Evolutionary conservation across 257 asterid species (phyloP).

Genomic region (Jacaranda copaia): DNA sequence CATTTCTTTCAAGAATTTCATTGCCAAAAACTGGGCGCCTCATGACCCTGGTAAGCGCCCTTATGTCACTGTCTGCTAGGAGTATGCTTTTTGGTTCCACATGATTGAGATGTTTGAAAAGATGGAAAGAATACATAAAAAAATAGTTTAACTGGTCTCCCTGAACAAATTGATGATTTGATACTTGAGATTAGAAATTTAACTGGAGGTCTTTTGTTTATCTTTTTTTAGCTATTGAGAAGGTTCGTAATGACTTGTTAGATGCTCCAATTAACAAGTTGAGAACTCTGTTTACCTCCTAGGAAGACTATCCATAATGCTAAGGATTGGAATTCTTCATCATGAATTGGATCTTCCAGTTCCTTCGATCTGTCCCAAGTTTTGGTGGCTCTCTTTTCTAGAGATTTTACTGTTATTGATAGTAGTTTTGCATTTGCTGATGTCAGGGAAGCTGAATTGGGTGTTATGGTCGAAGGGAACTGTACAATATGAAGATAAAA

Average conservation of each 20-base stretch:
- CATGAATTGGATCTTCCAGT: neutral
- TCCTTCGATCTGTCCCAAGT: neutral
- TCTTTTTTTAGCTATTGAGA: slow-evolving; percentile 17
- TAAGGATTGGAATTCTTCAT: neutral
- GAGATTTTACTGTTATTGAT: neutral
- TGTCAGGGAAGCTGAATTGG: neutral
- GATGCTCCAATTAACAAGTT: slow-evolving; percentile 4
- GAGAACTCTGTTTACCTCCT: slow-evolving; percentile 2
- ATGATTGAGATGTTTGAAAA: neutral
- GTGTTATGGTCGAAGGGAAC: neutral
- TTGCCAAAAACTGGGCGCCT: slow-evolving; percentile 88
- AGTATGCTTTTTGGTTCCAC: slow-evolving; percentile 14
- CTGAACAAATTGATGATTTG: slow-evolving; percentile 5
- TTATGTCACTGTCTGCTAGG: slow-evolving; percentile 4
- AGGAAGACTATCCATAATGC: slow-evolving; percentile 8
- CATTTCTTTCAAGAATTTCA: slow-evolving; percentile 90
- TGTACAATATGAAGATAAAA: neutral
- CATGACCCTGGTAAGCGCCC: slow-evolving; percentile 68
- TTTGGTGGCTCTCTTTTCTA: neutral
- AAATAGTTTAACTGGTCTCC: neutral
- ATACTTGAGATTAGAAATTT: slow-evolving; percentile 2
- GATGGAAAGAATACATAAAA: neutral
- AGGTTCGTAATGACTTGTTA: neutral
- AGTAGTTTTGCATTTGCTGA: neutral
- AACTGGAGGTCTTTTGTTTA: neutral